A percentile compares a stretch with the other conserved stretches of the same genome.
Evolutionary conservation across 768 basidiomycete species (phyloP).

Genomic region (Amanita rimosa): DNA sequence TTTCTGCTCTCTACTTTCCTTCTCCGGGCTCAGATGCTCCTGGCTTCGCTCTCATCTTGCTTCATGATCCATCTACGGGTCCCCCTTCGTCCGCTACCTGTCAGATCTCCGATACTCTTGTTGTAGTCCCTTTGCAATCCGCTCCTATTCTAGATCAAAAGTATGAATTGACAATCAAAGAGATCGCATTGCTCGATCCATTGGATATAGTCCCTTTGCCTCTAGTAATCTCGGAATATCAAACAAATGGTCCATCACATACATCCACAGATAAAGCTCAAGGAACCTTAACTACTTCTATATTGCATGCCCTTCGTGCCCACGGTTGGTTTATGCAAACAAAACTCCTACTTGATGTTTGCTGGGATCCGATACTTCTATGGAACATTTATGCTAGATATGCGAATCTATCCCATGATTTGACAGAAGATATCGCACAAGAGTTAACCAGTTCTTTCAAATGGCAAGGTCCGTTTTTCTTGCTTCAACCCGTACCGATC

Average conservation of each 20-base stretch:
- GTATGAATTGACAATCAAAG: conserved; percentile 17
- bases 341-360: conserved; percentile 14
- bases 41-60: conserved; percentile 32
- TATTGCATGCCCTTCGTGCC: conserved; percentile 9
- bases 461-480: conserved; percentile 34
- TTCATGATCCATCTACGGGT: conserved; percentile 16
- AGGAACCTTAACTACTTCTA: neutral
- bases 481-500: neutral
- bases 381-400: conserved; percentile 32
- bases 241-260: conserved; percentile 6
- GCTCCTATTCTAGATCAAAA: conserved; percentile 33
- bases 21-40: conserved; percentile 19
- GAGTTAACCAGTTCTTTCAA: conserved; percentile 39
- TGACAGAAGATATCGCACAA: conserved; percentile 29
- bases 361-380: conserved; percentile 24
- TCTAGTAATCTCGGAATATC: conserved; percentile 4
- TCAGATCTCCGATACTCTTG: conserved; percentile 26
- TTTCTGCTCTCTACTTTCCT: conserved; percentile 35
- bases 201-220: conserved; percentile 39
- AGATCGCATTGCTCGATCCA: conserved; percentile 42
- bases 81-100: conserved; percentile 11
- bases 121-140: conserved; percentile 34
- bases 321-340: conserved; percentile 17
- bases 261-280: neutral
- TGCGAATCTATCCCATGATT: conserved; percentile 20